These are phyloP conservation scores for Yamadazyma blattariae DNA, from an alignment of 1,139 yeast genomes.

Conservation along the genomic window DNA sequence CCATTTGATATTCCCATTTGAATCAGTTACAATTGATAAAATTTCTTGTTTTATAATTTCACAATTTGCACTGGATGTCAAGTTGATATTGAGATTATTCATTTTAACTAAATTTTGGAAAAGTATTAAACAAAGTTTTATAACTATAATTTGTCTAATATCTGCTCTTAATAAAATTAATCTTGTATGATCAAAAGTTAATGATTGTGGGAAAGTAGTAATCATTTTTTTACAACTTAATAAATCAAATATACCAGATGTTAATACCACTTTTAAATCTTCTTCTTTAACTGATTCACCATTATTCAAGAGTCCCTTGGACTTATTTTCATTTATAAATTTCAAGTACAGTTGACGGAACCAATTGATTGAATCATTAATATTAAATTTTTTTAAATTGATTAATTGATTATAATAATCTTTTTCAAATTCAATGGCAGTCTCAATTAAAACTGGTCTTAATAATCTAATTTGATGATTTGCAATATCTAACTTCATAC, in stretches of 20 bases:
- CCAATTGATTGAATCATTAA: constrained; percentile 71
- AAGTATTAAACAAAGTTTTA: constrained; percentile 69
- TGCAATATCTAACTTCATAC: constrained; percentile 96
- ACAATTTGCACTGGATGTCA: constrained; percentile 27
- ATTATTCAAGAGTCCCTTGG: no score
- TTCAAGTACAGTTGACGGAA: constrained; percentile 31
- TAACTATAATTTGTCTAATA: constrained; percentile 78
- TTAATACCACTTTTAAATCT: constrained; percentile 34
- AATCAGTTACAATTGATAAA: constrained; percentile 78
- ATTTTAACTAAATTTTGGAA: constrained; percentile 63
- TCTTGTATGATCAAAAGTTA: constrained; percentile 86
- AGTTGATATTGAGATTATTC: constrained; percentile 27
- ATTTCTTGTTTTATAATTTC: constrained; percentile 54
- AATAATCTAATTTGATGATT: constrained; percentile 88
- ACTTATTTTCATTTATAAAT: constrained; percentile 1
- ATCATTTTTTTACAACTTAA: constrained; percentile 80
- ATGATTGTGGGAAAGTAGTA: constrained; percentile 77
- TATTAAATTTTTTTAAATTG: constrained; percentile 61
- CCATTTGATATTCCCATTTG: constrained; percentile 87
- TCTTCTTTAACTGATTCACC: neutral
- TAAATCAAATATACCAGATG: constrained; percentile 55
- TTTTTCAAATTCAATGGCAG: constrained; percentile 89
- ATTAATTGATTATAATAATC: constrained; percentile 79
- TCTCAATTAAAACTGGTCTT: constrained; percentile 80
- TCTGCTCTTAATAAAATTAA: constrained; percentile 78